Base-by-base conservation (phyloP, 1,284 basidiomycete species). In the Ganoderma lingzhi region DNA sequence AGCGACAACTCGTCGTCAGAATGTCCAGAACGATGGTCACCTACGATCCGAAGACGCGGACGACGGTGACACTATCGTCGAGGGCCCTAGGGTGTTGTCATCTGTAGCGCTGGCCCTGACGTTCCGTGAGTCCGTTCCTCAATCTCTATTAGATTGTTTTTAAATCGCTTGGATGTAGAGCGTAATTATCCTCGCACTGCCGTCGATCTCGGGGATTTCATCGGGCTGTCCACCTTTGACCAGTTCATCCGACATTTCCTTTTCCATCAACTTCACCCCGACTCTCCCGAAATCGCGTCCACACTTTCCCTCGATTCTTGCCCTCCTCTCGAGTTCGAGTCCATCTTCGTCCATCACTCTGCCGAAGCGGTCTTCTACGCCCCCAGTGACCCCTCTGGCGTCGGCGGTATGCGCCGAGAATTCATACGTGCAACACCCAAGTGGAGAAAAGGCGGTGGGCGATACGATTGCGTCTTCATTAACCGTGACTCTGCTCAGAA, bases 321-420 rank as follows among this genome's bases (percentile, higher is more conserved):
- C 45, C 28, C 30, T 17, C 17, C 61, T 23, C 41, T 62, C 32
- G 9, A n/a, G 19, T 44, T 17, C 23, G 41, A 28, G 60, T 19
- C 28, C 3, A 42, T 73, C 15, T 41, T 37, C 1, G 41, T 73
- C 9, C 73, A 56, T 2, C 65, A 67, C 23, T 77, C 76, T 1
- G 70, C 72, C 0, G 53, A 64, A 0, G 70, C 70, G 2, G 65
- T 59, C 1, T 77, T 65, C 51, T 74, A 74, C 61, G 77, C 78
- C 4, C 78, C 76, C 10, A 79, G 76, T 63, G 77, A 79, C 23
- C 64, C 53, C 3, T 75, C 68, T 45, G 75, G 77, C 0, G 15
- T 67, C 3, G 61, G 65, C 12, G 74, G 78, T 1, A 77, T 79
- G 78, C 66, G 63, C 12, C 68, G 61, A 1, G 72, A 79, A 59